Evolutionary conservation across 1,139 yeast genomes (phyloP).

Genomic region (Taiozyma sp.): DNA sequence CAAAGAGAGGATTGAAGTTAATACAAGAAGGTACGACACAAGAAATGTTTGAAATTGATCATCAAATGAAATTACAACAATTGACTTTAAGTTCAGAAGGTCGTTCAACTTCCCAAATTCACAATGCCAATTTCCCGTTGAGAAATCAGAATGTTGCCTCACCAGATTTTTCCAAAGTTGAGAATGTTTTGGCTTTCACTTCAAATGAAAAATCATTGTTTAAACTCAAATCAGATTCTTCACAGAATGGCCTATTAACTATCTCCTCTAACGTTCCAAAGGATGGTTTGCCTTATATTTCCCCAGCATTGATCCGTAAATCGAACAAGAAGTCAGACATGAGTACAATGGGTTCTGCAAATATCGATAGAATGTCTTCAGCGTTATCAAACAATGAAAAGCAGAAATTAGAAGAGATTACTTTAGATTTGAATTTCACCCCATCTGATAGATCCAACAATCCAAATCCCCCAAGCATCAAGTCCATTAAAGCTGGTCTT

Average conservation of each 20-base stretch:
- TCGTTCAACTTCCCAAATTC: conserved; percentile 13
- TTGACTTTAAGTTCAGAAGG: conserved; percentile 13
- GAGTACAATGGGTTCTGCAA: conserved; percentile 26
- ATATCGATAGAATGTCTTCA: conserved; percentile 16
- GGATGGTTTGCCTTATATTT: conserved; percentile 31
- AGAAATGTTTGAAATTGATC: conserved; percentile 14
- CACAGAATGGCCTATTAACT: conserved; percentile 13
- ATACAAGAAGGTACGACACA: conserved; percentile 13
- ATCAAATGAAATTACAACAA: conserved; percentile 17
- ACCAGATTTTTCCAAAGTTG: conserved; percentile 16
- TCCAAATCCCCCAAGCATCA: conserved; percentile 16
- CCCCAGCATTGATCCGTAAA: conserved; percentile 29
- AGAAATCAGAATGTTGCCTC: conserved; percentile 16
- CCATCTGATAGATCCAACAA: conserved; percentile 14
- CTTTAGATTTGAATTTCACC: conserved; percentile 21
- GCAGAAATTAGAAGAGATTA: conserved; percentile 19
- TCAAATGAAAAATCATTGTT: not conserved
- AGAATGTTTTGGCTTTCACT: conserved; percentile 4
- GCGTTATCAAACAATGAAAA: conserved; percentile 16
- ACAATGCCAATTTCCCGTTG: conserved; percentile 15
- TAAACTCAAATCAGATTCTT: not conserved
- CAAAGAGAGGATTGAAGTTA: conserved; percentile 14
- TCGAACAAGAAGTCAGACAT: conserved; percentile 26
- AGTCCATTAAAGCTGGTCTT: conserved; percentile 11
- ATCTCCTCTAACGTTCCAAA: conserved; percentile 18